Conservation (phyloP, 148 eudicot genomes). For the Rhododendron simsii region DNA sequence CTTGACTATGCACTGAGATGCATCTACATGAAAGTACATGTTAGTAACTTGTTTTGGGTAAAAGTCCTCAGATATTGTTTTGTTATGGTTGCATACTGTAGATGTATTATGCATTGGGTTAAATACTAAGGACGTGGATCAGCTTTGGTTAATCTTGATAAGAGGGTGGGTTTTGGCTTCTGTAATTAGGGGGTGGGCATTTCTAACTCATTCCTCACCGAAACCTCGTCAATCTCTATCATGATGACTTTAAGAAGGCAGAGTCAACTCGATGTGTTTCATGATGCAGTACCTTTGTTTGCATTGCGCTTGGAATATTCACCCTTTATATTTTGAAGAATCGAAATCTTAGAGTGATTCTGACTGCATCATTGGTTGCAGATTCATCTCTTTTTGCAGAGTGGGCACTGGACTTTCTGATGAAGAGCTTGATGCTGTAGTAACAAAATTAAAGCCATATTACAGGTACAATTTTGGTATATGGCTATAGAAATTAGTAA, state of each 20-base stretch:
- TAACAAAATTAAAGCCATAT: slow-evolving; percentile 77
- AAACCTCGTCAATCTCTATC: background rate
- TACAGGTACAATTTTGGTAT: slow-evolving; percentile 38
- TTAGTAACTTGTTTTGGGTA: background rate
- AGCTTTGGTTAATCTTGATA: slow-evolving; percentile 2
- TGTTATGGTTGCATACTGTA: background rate
- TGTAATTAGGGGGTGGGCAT: background rate
- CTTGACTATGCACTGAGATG: background rate
- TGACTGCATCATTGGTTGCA: slow-evolving; percentile 24
- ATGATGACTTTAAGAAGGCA: background rate
- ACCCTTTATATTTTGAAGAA: background rate
- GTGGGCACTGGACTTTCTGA: slow-evolving; percentile 94
- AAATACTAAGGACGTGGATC: background rate
- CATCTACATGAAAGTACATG: background rate
- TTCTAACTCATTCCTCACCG: background rate
- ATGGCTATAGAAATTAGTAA: background rate
- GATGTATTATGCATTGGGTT: background rate
- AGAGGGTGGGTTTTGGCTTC: slow-evolving; percentile 1
- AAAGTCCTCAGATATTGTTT: background rate
- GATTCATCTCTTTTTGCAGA: slow-evolving; percentile 90
- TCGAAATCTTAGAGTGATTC: background rate
- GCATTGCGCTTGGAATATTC: background rate
- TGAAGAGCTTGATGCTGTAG: slow-evolving; percentile 84
- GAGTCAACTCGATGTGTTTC: background rate
- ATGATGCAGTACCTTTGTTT: background rate